These are phyloP conservation scores for Podospora tetraspora DNA, from an alignment of 495 filamentous ascomycete genomes.

Conservation along the genomic window DNA sequence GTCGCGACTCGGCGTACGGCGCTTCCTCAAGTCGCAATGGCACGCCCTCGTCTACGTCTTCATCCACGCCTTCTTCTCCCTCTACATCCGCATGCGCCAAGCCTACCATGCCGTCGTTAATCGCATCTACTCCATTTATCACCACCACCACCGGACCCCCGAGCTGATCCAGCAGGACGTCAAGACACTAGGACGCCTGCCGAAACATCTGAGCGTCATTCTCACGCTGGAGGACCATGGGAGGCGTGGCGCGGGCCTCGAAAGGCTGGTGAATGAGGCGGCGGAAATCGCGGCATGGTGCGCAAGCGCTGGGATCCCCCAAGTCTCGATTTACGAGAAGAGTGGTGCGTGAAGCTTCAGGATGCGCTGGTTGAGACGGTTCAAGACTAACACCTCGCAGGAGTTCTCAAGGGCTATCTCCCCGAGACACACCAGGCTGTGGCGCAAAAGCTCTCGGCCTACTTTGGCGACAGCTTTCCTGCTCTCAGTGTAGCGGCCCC, in stretches of 20 bases:
- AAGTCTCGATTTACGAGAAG: conserved; percentile 84
- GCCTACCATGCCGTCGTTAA: conserved; percentile 71
- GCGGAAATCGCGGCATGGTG: conserved; percentile 90
- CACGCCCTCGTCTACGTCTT: conserved; percentile 64
- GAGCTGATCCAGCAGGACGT: conserved; percentile 87
- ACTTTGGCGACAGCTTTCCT: conserved; percentile 69
- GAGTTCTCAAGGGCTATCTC: conserved; percentile 79
- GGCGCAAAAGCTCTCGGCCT: conserved; percentile 66
- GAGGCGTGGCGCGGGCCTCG: conserved; percentile 59
- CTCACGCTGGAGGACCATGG: conserved; percentile 68
- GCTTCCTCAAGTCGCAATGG: conserved; percentile 60
- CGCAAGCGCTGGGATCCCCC: conserved; percentile 75
- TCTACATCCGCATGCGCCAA: conserved; percentile 76
- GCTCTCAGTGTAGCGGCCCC: conserved; percentile 70
- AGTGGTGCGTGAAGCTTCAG: conserved; percentile 55
- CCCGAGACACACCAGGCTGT: conserved; percentile 69
- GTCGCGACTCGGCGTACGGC: conserved; percentile 53
- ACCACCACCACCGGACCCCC: conserved; percentile 90
- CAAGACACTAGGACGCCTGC: conserved; percentile 62
- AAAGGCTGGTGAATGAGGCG: conserved; percentile 80
- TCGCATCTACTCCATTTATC: conserved; percentile 69
- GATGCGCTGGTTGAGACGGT: not conserved
- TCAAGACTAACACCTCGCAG: conserved; percentile 37
- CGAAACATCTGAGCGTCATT: conserved; percentile 82
- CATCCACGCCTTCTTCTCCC: conserved; percentile 75